Base-by-base conservation (phyloP, 768 basidiomycete genomes). In the Sistotremastrum niveocremeum region DNA sequence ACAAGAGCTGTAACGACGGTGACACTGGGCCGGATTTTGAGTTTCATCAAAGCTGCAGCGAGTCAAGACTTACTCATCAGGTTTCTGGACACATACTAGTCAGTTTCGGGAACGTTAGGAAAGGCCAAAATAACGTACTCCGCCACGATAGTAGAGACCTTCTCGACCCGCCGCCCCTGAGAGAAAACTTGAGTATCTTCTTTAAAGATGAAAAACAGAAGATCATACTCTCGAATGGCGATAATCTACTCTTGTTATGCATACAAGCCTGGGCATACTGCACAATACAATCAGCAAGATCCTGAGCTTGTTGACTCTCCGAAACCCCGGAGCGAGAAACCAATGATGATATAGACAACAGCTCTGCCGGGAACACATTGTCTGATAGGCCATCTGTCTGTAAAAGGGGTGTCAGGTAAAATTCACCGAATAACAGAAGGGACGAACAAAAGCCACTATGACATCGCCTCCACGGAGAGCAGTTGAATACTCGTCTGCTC, bases 151-250 rank as follows among this genome's bases (percentile, higher is more conserved):
- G 48, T 68, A 65, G 64, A 77, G 70, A 8, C 78, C 79, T 51
- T 81, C 71, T 45, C 77, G 68, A 2, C 74, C 73, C 11, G 84
- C 82, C 33, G 79, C 74, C 48, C 70, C 77, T 83, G 41, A 12
- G 49, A 43, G n/a, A n/a, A n/a, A n/a, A n/a, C n/a, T n/a, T n/a
- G n/a, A n/a, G n/a, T n/a, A n/a, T n/a, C n/a, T n/a, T n/a, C n/a
- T n/a, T n/a, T n/a, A n/a, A n/a, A 12, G 8, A 39, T 41, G 39
- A 35, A 41, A 5, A 41, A 30, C 46, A 44, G 35, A 32, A 28
- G 29, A 5, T 65, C 78, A 55, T 57, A 75, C 81, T 72, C 62
- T 84, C 77, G 53, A 88, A 89, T 2, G 86, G 86, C 59, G 79
- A 84, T 32, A 74, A 67, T 53, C 79, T 66, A 45, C 63, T 69